A percentile compares a stretch with the other conserved stretches of the same genome.
Conservation (phyloP, 805 yeast genomes). For the Teunomyces barrocoloradensis region DNA sequence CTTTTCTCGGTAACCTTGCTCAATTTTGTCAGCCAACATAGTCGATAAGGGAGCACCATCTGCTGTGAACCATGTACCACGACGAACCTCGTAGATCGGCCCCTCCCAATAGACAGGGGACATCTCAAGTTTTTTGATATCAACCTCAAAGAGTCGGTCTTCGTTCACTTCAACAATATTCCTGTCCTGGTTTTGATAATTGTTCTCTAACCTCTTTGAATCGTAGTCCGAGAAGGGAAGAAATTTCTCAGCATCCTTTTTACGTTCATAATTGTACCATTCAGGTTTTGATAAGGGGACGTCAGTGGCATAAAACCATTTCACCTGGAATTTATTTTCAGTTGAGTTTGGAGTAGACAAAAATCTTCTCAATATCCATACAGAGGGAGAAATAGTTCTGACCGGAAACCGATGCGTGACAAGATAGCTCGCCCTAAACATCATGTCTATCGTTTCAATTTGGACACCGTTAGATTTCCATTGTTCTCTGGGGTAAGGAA, state of each 20-base stretch:
- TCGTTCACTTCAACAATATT: conserved; percentile 64
- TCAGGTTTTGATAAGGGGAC: conserved; percentile 67
- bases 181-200: conserved; percentile 27
- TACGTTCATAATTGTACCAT: conserved; percentile 52
- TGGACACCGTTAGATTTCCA: no score
- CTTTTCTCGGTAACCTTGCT: conserved; percentile 46
- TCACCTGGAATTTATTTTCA: conserved; percentile 11
- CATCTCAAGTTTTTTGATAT: conserved; percentile 52
- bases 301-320: conserved; percentile 87
- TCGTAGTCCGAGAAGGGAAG: conserved; percentile 66
- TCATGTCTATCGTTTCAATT: background rate
- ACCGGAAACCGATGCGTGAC: background rate
- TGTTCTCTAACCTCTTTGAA: conserved; percentile 56
- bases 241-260: conserved; percentile 55
- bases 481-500: background rate
- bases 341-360: background rate
- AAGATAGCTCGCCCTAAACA: background rate
- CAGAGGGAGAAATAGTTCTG: conserved; percentile 1
- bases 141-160: conserved; percentile 75
- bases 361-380: background rate
- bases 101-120: conserved; percentile 87
- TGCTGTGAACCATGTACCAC: conserved; percentile 80
- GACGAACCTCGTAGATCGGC: conserved; percentile 73
- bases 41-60: conserved; percentile 55
- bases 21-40: conserved; percentile 55